Evolutionary conservation across 1,284 basidiomycete genomes (phyloP), one percentile per base, ranked within the genome.

Genomic region (Fomitopsis palustris): DNA sequence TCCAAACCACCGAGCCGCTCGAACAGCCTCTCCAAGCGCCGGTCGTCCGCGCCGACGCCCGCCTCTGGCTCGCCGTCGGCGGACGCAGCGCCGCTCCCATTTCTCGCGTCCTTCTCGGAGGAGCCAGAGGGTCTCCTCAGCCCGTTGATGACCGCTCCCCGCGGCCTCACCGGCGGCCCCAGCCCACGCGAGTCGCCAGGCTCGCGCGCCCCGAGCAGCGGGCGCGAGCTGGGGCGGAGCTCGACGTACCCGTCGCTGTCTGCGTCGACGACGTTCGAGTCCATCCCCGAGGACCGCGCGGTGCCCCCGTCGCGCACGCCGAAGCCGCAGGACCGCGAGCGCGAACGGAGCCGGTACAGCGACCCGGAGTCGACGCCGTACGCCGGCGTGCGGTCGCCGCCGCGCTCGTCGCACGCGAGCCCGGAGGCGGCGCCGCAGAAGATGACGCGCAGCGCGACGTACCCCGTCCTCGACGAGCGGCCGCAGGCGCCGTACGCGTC

Each of bases 61-160:
- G 59, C n/a, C 58, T 55, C 25, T 52, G 45, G 45, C 62, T 19
- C 61, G 33, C 58, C 58, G 4, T 51, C 59, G 8, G 57, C 64
- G 25, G 55, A 61, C n/a, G 59, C 68, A 14, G 58, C 61, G 17
- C 39, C 58, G 25, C 55, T 59, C 17, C 57, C 67, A 9, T 65
- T 63, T 25, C 60, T 69, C 9, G 45, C 62, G 23, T 62, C 54
- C 21, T 75, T 86, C 55, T 77, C 82, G 7, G 86, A 87, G 27
- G 86, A 88, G 62, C 78, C 86, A 1, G 64, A 73, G 12, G 78
- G 71, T 45, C 75, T 85, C n/a, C 75, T 88, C 29, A 82, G 78
- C 60, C 84, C 83, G 0, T 70, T 85, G 27, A 65, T 82, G 6
- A 70, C 74, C 3, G 75, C 76, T n/a, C 65, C 57, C 27, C 65